Evolutionary conservation across 2,329 filamentous ascomycete species (phyloP), one percentile per base, ranked within the genome.

Genomic region (Pseudogymnoascus pannorum): DNA sequence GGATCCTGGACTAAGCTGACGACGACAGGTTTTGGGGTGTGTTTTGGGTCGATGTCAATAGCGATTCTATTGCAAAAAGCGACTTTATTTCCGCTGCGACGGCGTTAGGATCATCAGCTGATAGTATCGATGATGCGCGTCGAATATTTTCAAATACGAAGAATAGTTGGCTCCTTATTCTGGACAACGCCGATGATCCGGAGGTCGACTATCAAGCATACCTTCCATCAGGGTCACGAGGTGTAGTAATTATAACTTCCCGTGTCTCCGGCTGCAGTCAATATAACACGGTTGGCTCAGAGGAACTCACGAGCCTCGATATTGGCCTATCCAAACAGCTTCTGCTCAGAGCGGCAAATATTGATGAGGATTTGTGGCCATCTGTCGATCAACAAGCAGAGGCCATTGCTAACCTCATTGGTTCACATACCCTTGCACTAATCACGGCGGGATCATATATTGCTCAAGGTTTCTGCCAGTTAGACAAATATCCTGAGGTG

Each of bases 181-280:
- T 78, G 22, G 75, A 78, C 64, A 78, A 78, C 62, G 75, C 73
- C 0, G 75, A 78, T 58, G 69, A 75, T 64, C 68, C 72, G 6
- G 60, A 66, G 5, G n/a, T 26, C 11, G 70, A 58, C 64, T 70
- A 64, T 63, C 63, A 64, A 60, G 44, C 64, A 58, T 54, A 72
- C 62, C 38, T 72, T 71, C 60, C 73, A 68, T 1, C 29, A 60
- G 20, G 71, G 65, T 11, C 62, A 64, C 24, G 64, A 48, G 64
- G 75, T 68, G n/a, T 67, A 40, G 70, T 76, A n/a, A 59, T 77
- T 1, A 66, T 77, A 1, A 78, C 76, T 0, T 75, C 71, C 8
- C 66, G 74, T 31, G 74, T 75, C 57, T 70, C 68, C 1, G 68
- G 69, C 22, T 68, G 66, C 26, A 70, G 62, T 26, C 58, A 60